Percentiles rank a stretch among this genome's conserved stretches.
Conservation (phyloP, 257 asterid genomes). For the Nicotiana undulata region DNA sequence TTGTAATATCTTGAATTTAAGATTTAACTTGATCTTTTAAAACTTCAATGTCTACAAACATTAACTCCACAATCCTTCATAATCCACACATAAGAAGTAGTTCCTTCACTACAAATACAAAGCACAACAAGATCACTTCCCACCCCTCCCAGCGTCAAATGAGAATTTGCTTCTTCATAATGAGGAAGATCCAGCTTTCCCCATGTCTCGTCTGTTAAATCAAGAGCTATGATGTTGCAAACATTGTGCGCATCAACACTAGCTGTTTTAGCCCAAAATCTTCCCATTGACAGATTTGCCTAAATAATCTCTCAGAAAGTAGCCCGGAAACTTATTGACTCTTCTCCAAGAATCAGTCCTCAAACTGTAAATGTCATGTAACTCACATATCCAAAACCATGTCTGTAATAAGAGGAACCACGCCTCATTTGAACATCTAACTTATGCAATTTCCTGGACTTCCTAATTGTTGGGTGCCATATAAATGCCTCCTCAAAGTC, state of each 20-base stretch:
- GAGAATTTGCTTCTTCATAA: background rate
- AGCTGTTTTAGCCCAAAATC: background rate
- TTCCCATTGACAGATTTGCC: background rate
- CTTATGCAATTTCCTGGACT: too few species aligned
- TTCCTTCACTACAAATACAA: background rate
- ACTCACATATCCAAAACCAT: too few species aligned
- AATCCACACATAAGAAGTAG: background rate
- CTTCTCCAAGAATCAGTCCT: background rate
- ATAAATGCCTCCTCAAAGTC: too few species aligned
- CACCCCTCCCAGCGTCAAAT: background rate
- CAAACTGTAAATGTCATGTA: background rate
- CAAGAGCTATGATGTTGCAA: background rate
- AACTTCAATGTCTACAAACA: too few species aligned
- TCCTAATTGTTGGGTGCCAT: too few species aligned
- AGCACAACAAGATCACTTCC: background rate
- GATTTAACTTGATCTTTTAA: too few species aligned
- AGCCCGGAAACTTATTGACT: background rate
- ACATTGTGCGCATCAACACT: background rate
- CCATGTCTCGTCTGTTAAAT: background rate
- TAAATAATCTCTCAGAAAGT: background rate
- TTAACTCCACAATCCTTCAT: background rate
- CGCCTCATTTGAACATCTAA: too few species aligned
- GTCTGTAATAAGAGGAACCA: too few species aligned
- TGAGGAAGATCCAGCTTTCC: background rate
- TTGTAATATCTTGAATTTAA: too few species aligned